A percentile compares a stretch with the other conserved stretches of the same genome.
Conservation (phyloP, 306 rosid genomes). For the Trifolium pratense region DNA sequence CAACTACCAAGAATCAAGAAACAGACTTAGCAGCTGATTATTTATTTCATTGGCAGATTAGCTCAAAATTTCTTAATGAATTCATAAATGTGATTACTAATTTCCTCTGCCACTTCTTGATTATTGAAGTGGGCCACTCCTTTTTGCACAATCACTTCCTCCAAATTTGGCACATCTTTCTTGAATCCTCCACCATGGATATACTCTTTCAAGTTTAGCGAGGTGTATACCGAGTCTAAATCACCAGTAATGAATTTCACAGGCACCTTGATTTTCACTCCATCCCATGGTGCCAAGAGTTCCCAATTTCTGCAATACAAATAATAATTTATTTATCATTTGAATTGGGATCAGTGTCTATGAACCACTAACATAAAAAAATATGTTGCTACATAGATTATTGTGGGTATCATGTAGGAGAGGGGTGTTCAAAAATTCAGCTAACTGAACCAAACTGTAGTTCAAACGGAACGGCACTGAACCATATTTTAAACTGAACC, state of each 20-base stretch:
- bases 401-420: no score
- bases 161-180: conserved; percentile 47
- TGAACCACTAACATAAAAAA: neutral
- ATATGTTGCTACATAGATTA: no score
- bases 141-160: conserved; percentile 49
- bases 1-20: neutral
- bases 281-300: conserved; percentile 46
- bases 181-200: conserved; percentile 47
- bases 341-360: neutral
- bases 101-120: conserved; percentile 44
- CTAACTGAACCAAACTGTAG: no score
- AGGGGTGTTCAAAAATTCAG: no score
- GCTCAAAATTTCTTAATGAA: conserved; percentile 42
- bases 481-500: no score
- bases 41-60: neutral
- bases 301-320: conserved; percentile 53
- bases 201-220: conserved; percentile 30
- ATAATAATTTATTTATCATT: neutral
- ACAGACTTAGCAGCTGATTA: neutral
- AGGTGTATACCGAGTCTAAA: conserved; percentile 44
- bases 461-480: no score
- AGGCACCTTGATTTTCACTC: conserved; percentile 41
- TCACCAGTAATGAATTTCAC: conserved; percentile 53
- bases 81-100: conserved; percentile 44
- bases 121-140: conserved; percentile 55